Evolutionary conservation across 805 yeast species (phyloP).

Genomic region (Candida bentonensis): DNA sequence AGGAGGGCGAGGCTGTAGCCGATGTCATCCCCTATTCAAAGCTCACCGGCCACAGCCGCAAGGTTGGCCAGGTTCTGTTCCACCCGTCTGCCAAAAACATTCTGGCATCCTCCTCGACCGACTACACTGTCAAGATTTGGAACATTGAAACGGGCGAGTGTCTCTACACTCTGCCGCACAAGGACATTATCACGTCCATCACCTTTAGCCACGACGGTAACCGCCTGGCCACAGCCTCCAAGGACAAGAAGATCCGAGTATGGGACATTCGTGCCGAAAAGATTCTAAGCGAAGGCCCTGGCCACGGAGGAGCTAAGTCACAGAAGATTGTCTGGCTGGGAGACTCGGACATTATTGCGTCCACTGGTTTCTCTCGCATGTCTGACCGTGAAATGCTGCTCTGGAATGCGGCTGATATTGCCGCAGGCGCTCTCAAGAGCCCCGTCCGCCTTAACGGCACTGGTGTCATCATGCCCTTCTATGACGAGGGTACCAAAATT

Average conservation of each 20-base stretch:
- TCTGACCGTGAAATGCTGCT: slow-evolving; percentile 92
- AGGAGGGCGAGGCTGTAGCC: slow-evolving; percentile 24
- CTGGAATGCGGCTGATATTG: slow-evolving; percentile 72
- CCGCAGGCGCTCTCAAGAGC: slow-evolving; percentile 78
- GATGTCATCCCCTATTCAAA: slow-evolving; percentile 62
- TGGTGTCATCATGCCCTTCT: slow-evolving; percentile 87
- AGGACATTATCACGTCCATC: slow-evolving; percentile 86
- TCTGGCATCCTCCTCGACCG: slow-evolving; percentile 81
- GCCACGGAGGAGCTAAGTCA: slow-evolving; percentile 88
- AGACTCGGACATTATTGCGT: slow-evolving; percentile 64
- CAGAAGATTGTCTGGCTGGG: slow-evolving; percentile 88
- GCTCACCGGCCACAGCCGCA: slow-evolving; percentile 76
- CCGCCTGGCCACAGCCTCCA: slow-evolving; percentile 70
- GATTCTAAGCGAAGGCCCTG: slow-evolving; percentile 68
- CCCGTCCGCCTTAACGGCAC: slow-evolving; percentile 78
- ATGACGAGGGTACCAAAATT: slow-evolving; percentile 65
- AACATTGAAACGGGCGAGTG: slow-evolving; percentile 63
- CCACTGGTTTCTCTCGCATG: slow-evolving; percentile 87
- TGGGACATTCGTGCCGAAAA: slow-evolving; percentile 80
- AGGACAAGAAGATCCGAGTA: slow-evolving; percentile 80
- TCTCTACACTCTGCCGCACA: slow-evolving; percentile 62
- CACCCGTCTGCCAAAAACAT: slow-evolving; percentile 83
- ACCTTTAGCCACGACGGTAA: slow-evolving; percentile 85
- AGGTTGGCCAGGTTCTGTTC: slow-evolving; percentile 83
- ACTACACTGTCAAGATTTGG: slow-evolving; percentile 87